A percentile compares a stretch with the other conserved stretches of the same genome.
Evolutionary conservation across 2,329 filamentous ascomycete genomes (phyloP).

Genomic region (Emergomyces orientalis): DNA sequence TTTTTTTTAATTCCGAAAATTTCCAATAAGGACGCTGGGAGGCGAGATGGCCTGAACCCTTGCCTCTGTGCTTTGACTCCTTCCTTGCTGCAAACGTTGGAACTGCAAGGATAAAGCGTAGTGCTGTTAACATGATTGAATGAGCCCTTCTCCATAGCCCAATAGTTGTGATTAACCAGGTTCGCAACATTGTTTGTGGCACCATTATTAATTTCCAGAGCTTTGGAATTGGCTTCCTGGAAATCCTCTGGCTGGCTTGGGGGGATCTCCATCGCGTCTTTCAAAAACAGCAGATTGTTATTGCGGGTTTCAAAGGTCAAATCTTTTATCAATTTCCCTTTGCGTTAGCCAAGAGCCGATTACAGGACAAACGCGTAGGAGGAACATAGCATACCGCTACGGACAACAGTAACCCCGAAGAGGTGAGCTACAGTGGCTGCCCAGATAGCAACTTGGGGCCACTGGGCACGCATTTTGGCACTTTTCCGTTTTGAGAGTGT

Average conservation of each 20-base stretch:
- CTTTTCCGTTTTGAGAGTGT: background rate
- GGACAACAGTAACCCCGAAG: background rate
- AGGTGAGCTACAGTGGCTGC: too few species aligned
- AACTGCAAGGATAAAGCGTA: constrained; percentile 1
- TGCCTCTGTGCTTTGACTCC: constrained; percentile 6
- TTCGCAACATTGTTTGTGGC: background rate
- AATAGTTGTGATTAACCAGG: constrained; percentile 7
- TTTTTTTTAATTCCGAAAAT: constrained; percentile 1
- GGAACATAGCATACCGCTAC: background rate
- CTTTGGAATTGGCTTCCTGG: constrained; percentile 9
- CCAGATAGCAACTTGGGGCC: background rate
- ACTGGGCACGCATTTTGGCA: background rate
- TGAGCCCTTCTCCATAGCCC: background rate
- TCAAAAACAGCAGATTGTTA: background rate
- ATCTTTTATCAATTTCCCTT: background rate
- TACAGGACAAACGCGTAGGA: background rate
- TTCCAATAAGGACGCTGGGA: constrained; percentile 8
- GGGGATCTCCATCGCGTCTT: background rate
- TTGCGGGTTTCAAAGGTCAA: background rate
- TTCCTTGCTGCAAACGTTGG: constrained; percentile 6
- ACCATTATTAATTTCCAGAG: background rate
- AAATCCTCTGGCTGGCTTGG: constrained; percentile 6
- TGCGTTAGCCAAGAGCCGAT: too few species aligned
- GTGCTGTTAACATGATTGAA: constrained; percentile 4
- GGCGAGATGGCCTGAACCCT: constrained; percentile 7